phyloP scores from a whole-genome alignment of 345 rosid species.

The Eutrema yunnanense region DNA sequence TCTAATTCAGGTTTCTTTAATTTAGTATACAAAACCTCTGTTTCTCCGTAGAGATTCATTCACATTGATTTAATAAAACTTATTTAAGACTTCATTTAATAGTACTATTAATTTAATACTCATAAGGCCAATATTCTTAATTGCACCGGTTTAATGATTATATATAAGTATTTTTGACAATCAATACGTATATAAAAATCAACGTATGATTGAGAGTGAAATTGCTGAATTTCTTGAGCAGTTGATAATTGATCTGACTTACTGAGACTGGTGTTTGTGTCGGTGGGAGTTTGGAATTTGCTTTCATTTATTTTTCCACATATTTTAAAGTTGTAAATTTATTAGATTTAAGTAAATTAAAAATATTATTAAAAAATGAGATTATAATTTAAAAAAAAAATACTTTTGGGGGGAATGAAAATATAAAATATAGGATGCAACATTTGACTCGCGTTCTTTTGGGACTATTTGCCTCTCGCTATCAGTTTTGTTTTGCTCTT shows the following conservation, averaged over 20 bases:
- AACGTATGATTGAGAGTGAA: constrained; percentile 17
- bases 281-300: constrained; percentile 24
- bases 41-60: constrained; percentile 29
- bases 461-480: constrained; percentile 17
- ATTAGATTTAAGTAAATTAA: too few species aligned
- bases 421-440: background rate
- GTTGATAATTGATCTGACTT: constrained; percentile 9
- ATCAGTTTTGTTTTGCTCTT: background rate
- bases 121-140: constrained; percentile 6
- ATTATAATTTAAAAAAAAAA: too few species aligned
- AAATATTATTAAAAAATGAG: too few species aligned
- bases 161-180: background rate
- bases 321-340: background rate
- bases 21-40: background rate
- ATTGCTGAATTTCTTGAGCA: constrained; percentile 14
- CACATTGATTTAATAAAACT: background rate
- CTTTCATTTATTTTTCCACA: background rate
- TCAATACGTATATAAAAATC: background rate
- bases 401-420: background rate
- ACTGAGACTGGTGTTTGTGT: constrained; percentile 10
- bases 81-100: constrained; percentile 3
- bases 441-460: constrained; percentile 28
- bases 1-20: background rate
- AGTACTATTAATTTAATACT: background rate
- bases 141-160: background rate